Conservation (phyloP, 2,329 filamentous ascomycete species). For the Coniella vitis region DNA sequence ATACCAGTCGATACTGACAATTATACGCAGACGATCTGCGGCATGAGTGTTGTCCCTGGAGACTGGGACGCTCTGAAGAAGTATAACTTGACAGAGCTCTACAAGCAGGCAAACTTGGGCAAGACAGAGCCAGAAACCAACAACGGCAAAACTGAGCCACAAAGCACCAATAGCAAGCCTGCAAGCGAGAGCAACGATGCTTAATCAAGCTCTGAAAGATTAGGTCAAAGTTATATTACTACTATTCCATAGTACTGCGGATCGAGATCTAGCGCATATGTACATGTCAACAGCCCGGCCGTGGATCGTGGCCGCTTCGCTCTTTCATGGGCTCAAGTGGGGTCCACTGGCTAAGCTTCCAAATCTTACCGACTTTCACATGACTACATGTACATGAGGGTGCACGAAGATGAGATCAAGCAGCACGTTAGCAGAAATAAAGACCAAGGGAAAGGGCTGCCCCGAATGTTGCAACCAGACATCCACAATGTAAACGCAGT, state of each 20-base stretch:
- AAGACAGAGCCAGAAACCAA: neutral
- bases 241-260: too few species aligned
- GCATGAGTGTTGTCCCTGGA: constrained; percentile 70
- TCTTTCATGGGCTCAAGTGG: too few species aligned
- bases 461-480: constrained; percentile 25
- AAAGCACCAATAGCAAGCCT: neutral
- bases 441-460: neutral
- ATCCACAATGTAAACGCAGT: constrained; percentile 24
- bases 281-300: too few species aligned
- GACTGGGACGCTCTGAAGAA: constrained; percentile 70
- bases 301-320: too few species aligned
- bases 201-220: neutral
- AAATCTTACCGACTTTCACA: neutral
- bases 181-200: neutral
- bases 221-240: neutral
- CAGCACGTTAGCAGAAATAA: neutral
- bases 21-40: constrained; percentile 56
- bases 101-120: constrained; percentile 32
- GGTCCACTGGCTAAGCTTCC: too few species aligned
- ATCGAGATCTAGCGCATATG: neutral
- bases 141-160: constrained; percentile 7
- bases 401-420: neutral
- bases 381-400: neutral
- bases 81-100: constrained; percentile 73
- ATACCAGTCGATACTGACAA: neutral